A percentile compares a stretch with the other conserved stretches of the same genome.
These are phyloP conservation scores for Cornus kousa DNA, from an alignment of 148 eudicot genomes.

Conservation along the genomic window DNA sequence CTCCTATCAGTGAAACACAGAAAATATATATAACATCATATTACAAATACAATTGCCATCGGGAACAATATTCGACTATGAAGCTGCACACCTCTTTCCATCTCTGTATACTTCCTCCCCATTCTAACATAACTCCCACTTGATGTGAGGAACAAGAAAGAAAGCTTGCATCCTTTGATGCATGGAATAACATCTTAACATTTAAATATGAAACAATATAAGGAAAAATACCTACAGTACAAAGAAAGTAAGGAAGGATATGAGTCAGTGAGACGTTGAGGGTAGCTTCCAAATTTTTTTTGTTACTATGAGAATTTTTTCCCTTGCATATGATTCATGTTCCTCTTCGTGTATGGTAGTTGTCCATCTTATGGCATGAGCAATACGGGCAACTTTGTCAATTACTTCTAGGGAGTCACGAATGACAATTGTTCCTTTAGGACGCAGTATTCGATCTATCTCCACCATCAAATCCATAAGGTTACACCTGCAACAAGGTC, in stretches of 20 bases:
- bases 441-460: conserved; percentile 89
- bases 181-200: conserved; percentile 3
- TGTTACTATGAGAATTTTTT: conserved; percentile 77
- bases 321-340: conserved; percentile 71
- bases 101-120: conserved; percentile 13
- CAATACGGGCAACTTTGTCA: conserved; percentile 67
- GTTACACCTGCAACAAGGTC: conserved; percentile 60
- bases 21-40: neutral
- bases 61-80: neutral
- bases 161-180: neutral
- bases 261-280: conserved; percentile 24
- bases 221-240: conserved; percentile 18
- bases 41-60: neutral
- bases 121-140: conserved; percentile 9
- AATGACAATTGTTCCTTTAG: conserved; percentile 82
- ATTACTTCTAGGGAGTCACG: conserved; percentile 81
- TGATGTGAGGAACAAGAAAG: conserved; percentile 1
- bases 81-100: conserved; percentile 12
- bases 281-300: conserved; percentile 57
- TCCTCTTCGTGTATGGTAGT: conserved; percentile 70
- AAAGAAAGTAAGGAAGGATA: conserved; percentile 17
- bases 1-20: no score
- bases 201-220: neutral
- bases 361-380: conserved; percentile 73
- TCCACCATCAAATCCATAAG: conserved; percentile 90